Conservation (phyloP, 2,329 filamentous ascomycete species). For the Neurospora sp. region DNA sequence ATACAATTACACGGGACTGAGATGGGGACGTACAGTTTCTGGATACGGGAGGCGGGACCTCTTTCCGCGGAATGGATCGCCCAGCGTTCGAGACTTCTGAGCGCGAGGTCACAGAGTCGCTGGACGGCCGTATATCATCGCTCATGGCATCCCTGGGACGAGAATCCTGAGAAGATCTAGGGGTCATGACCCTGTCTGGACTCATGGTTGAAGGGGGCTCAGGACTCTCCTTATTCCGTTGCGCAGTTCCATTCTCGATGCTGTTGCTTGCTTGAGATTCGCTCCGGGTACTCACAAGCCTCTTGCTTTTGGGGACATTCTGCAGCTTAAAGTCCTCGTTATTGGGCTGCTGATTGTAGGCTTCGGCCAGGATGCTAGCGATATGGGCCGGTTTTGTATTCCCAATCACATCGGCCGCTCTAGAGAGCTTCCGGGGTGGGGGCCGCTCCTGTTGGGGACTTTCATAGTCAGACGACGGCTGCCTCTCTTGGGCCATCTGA, state of each 20-base stretch:
- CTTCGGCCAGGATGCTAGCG: neutral
- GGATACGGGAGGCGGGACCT: constrained; percentile 36
- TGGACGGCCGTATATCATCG: constrained; percentile 33
- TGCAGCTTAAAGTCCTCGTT: constrained; percentile 66
- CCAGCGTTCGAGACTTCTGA: constrained; percentile 33
- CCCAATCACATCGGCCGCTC: constrained; percentile 25
- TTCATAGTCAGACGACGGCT: constrained; percentile 50
- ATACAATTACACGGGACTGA: neutral
- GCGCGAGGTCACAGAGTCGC: constrained; percentile 32
- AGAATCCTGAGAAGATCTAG: constrained; percentile 50
- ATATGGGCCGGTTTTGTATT: constrained; percentile 18
- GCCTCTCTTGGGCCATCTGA: constrained; percentile 74
- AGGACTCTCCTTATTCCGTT: constrained; percentile 15
- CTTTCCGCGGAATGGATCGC: constrained; percentile 50
- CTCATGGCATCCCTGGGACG: constrained; percentile 40
- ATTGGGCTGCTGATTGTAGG: constrained; percentile 14
- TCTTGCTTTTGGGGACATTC: constrained; percentile 63
- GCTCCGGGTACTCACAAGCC: constrained; percentile 30
- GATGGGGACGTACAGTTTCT: constrained; percentile 30
- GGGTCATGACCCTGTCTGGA: constrained; percentile 30
- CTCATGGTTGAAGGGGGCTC: constrained; percentile 23
- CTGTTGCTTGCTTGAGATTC: constrained; percentile 33
- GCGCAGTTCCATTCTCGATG: constrained; percentile 27
- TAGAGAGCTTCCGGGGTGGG: constrained; percentile 36
- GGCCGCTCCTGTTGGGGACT: constrained; percentile 41